Evolutionary conservation across 2,329 filamentous ascomycete species (phyloP).

Genomic region (Berkeleyomyces rouxiae): DNA sequence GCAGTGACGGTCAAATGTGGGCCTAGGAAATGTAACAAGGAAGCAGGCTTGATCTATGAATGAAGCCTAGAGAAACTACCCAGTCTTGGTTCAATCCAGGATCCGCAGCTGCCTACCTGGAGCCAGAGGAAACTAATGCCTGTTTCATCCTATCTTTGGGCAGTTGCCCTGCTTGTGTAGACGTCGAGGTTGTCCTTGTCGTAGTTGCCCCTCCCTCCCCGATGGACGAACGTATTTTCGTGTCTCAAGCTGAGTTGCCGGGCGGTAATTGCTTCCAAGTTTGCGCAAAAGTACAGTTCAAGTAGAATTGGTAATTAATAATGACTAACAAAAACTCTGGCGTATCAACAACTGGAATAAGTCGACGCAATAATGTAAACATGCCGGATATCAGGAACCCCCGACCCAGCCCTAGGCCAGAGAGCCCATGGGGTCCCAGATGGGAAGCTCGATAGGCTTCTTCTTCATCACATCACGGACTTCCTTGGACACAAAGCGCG

Average conservation of each 20-base stretch:
- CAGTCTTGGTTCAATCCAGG: background rate
- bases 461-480: conserved; percentile 54
- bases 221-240: background rate
- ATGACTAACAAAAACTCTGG: background rate
- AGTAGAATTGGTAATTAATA: background rate
- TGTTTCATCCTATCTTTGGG: background rate
- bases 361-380: conserved; percentile 32
- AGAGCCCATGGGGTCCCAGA: conserved; percentile 71
- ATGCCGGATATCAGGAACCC: background rate
- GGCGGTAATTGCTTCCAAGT: background rate
- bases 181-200: background rate
- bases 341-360: background rate
- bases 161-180: background rate
- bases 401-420: conserved; percentile 33
- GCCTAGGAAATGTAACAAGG: background rate
- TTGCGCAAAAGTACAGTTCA: background rate
- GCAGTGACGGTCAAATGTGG: background rate
- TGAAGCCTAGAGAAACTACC: background rate
- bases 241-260: background rate
- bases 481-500: conserved; percentile 45
- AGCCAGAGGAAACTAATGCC: background rate
- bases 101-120: background rate
- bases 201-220: no score
- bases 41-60: background rate
- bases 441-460: conserved; percentile 51